Evolutionary conservation across 1,284 basidiomycete species (phyloP), one percentile per base, ranked within the genome.

Genomic region (Trametes versicolor): DNA sequence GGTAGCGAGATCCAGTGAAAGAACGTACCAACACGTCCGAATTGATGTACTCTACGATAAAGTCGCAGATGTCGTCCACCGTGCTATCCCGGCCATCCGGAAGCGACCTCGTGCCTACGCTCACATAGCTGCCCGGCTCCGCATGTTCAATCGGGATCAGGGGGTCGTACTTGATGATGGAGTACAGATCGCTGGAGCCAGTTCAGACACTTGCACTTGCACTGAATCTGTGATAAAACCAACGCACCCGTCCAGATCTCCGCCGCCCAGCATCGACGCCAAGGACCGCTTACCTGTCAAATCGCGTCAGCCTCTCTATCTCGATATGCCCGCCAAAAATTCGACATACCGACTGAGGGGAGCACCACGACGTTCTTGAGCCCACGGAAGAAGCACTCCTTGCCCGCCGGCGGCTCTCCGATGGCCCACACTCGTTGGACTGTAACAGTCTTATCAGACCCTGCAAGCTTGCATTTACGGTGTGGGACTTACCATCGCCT

Each of bases 21-120:
- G 3, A 21, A 32, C 41, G 5, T 32, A 92, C 91, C 79, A 91
- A 76, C 39, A 92, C 83, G 71, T 95, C 93, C 0, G 91, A 93
- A 66, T 91, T 86, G 72, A 94, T 92, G 65, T 93, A 96, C 70
- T 95, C 88, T 23, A 95, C 86, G 34, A 96, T 82, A 73, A 96
- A 96, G 67, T 94, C 84, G 66, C 89, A 91, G 1, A 95, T 88
- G 69, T 95, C 93, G 2, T 90, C 82, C 7, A 94, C 85, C 0
- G 84, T 88, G 65, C 88, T 87, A 2, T 86, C 80, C 27, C 85
- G 80, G 4, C 84, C 82, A 1, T 92, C 78, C 6, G 77, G 78
- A 21, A 82, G 62, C 15, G 58, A 62, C 12, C 67, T 62, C 12
- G 71, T 72, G 1, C 70, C 70, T 3, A 76, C 79, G 9, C 82